phyloP scores from a whole-genome alignment of 768 basidiomycete species.

The Lyophyllum semitale region DNA sequence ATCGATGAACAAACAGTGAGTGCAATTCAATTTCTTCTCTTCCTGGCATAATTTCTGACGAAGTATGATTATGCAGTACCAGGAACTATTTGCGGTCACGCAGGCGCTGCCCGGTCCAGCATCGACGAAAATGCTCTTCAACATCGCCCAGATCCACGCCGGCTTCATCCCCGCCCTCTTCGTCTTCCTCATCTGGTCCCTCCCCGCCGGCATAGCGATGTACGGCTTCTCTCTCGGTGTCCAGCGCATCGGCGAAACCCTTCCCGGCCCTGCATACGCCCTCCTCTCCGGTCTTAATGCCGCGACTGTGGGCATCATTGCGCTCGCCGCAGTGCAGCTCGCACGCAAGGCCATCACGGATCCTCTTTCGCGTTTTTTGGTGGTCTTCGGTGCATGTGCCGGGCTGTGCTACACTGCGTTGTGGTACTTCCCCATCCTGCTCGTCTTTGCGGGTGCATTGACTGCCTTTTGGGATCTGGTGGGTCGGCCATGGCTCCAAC shows the following conservation, averaged over 20 bases:
- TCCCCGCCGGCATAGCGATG: conserved; percentile 53
- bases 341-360: conserved; percentile 48
- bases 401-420: conserved; percentile 52
- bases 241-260: conserved; percentile 36
- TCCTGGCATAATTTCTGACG: neutral
- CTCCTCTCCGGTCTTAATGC: conserved; percentile 56
- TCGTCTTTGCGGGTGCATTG: conserved; percentile 40
- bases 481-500: too few relatives aligned
- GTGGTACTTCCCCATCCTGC: conserved; percentile 53
- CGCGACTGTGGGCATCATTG: conserved; percentile 54
- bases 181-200: conserved; percentile 45
- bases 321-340: conserved; percentile 51
- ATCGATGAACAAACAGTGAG: conserved; percentile 43
- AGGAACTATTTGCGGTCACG: conserved; percentile 48
- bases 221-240: conserved; percentile 46
- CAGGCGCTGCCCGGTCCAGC: conserved; percentile 53
- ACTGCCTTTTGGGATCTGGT: conserved; percentile 28
- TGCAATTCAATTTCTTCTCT: conserved; percentile 13
- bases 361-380: conserved; percentile 38
- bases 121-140: conserved; percentile 50
- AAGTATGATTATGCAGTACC: conserved; percentile 25
- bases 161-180: conserved; percentile 42
- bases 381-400: conserved; percentile 43
- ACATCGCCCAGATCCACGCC: conserved; percentile 42
- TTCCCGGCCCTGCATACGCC: conserved; percentile 51